Evolutionary conservation across 2,329 filamentous ascomycete genomes (phyloP), one percentile per base, ranked within the genome.

Genomic region (Cytospora chrysosperma): DNA sequence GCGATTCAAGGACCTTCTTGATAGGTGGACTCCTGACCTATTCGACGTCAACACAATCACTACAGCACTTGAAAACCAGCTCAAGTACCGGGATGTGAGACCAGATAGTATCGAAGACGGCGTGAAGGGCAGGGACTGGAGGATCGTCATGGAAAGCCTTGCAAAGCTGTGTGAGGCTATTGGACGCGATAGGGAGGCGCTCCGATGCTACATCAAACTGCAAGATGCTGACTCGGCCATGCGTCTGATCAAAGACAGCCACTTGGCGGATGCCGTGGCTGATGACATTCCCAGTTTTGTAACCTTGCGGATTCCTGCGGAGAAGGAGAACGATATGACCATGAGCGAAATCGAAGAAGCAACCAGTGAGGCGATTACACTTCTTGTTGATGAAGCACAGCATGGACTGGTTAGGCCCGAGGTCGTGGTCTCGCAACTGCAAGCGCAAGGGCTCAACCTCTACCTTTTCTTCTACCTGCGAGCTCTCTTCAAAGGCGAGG

Each of bases 401-500:
- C 90, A 94, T 64, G 95, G 95, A 0, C 89, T 96, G 28, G 89
- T 98, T 19, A 87, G 85, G 30, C 90, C 93, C 0, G 83, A 86
- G 4, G 83, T 88, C 2, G 93, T 99, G 2, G 88, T 97, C 2
- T 78, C 82, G 6, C 93, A 98, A 73, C 81, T 99, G 2, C 82
- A 89, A 69, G 80, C 82, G 24, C 86, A 88, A 65, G 82, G 87
- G 21, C 79, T 91, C 57, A 81, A 87, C 57, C 80, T 92, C 0
- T 97, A 96, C 72, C 83, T 96, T 0, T 98, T 91, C 78, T 96
- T 98, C 76, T 99, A 99, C 74, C 83, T 99, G 27, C 88, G 90
- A 15, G 88, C 89, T 0, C 80, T 99, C 3, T 99, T 94, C 93
- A 85, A 83, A 64, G 92, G 91, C 1, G 85, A 92, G 64, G 85